Base-by-base conservation (phyloP, 768 basidiomycete genomes). In the Hemileccinum rubropunctum region DNA sequence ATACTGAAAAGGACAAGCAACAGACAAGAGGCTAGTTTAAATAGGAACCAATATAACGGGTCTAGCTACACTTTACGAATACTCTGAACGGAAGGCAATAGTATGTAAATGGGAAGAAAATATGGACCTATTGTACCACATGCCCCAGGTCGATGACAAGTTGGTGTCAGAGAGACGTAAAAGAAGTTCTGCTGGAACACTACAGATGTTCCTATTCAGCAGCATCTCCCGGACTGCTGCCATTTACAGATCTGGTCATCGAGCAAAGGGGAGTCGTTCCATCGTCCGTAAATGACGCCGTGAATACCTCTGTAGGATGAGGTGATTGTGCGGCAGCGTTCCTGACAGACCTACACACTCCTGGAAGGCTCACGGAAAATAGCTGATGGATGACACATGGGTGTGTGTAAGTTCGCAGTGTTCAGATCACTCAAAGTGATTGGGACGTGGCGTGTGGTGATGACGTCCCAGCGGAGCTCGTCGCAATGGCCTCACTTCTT, bases 281-380 rank as follows among this genome's bases (percentile, higher is more conserved):
- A 62, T 89, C 90, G 74, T 97, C 94, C 35, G 75, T 97, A 98
- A n/a, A 98, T 93, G 44, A 98, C 88, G 54, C 95, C 95, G 67
- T 95, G 93, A 43, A 95, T 95, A 33, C 95, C 97, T 51, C 95
- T 83, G 76, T 98, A 98, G n/a, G 93, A 91, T 7, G 94, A 92
- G 12, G 95, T 97, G 69, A 98, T 98, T n/a, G 95, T 98, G 53
- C 95, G 83, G 86, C 97, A 98, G 34, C 93, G 85, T 71, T 98
- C 95, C 71, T 99, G 97, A 33, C 97, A 13, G 32, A 43, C 13
- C 14, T 8, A 43, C 42, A 2, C 21, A 23, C 12, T 20, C 28
- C 28, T 42, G 28, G 18, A 32, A 30, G 17, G 10, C 26, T 4
- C 28, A 30, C 4, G n/a, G 12, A 11, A 12, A 11, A 18, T 18